Evolutionary conservation across 352 stramenopile genomes (phyloP), one percentile per base, ranked within the genome.

Genomic region (Phytophthora sp.): DNA sequence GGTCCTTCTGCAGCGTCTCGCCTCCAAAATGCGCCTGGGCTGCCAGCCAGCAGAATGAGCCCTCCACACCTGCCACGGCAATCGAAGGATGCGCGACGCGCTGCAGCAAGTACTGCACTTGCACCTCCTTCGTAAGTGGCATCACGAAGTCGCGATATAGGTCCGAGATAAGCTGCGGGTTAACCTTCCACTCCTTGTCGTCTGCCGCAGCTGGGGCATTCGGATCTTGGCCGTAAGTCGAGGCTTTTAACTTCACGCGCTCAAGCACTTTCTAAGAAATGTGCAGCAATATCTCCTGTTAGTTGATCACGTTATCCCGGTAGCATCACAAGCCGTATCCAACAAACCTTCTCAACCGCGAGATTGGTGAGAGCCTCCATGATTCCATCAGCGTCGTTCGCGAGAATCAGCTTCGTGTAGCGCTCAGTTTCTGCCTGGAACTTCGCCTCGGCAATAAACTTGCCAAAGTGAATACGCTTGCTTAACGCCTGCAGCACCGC

Each of bases 101-200:
- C 72, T 95, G 82, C 18, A 97, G 74, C 59, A 97, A 66, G 60
- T 97, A 97, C 54, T 81, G 73, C 23, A 99, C 96, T 73, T 99
- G 96, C 46, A 99, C 94, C 74, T 99, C 96, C 74, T 99, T 99
- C 9, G 97, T 99, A 45, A 99, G 79, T 11, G 97, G 97, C 72
- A 99, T 99, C 45, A 99, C 97, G 57, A 99, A 97, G 77, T 99
- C 89, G 38, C 92, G 79, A 72, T 99, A 99, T 39, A 99, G 89
- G 57, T 88, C 84, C 51, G 97, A 98, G 65, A 99, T 99, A 15
- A 98, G 82, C 63, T 96, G 82, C 17, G 97, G 97, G 63, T 99
- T 87, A 12, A 99, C 91, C 65, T 99, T 99, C 44, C 89, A 84
- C 27, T 84, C 66, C 39, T 81, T 56, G n/a, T 67, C 65, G 64